phyloP scores from a whole-genome alignment of 2,329 filamentous ascomycete genomes.

The Penicillium concentricum region DNA sequence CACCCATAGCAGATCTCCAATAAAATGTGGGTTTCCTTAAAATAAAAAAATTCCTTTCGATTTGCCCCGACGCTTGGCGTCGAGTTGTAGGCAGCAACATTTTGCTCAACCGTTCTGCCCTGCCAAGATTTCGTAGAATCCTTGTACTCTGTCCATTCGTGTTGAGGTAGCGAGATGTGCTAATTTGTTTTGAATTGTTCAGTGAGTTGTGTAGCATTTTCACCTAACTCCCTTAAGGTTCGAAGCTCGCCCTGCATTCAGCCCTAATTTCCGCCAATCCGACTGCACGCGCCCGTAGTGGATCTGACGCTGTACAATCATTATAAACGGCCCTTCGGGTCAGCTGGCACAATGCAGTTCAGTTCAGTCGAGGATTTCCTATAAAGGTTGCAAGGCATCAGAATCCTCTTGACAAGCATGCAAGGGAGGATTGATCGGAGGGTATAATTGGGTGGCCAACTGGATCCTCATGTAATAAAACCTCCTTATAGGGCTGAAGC shows the following conservation, averaged over 20 bases:
- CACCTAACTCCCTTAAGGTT: background rate
- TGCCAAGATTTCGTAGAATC: no score
- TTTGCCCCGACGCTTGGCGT: background rate
- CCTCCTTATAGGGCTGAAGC: constrained; percentile 34
- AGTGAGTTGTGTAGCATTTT: background rate
- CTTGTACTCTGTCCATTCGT: background rate
- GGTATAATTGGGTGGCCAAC: background rate
- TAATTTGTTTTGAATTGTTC: background rate
- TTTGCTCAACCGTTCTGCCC: constrained; percentile 2
- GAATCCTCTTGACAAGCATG: background rate
- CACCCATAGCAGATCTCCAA: background rate
- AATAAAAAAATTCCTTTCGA: background rate
- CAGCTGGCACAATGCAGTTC: background rate
- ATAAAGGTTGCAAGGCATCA: no score
- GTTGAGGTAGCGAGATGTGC: background rate
- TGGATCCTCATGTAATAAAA: constrained; percentile 1
- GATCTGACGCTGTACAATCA: background rate
- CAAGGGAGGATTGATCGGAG: constrained; percentile 3
- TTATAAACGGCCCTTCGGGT: background rate
- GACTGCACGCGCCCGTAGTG: background rate
- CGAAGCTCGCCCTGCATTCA: background rate
- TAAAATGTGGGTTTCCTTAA: background rate
- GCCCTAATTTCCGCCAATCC: constrained; percentile 1
- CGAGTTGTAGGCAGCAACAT: constrained; percentile 21
- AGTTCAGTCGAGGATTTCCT: background rate